phyloP scores from a whole-genome alignment of 768 basidiomycete species.

The Lentinula detonsa region DNA sequence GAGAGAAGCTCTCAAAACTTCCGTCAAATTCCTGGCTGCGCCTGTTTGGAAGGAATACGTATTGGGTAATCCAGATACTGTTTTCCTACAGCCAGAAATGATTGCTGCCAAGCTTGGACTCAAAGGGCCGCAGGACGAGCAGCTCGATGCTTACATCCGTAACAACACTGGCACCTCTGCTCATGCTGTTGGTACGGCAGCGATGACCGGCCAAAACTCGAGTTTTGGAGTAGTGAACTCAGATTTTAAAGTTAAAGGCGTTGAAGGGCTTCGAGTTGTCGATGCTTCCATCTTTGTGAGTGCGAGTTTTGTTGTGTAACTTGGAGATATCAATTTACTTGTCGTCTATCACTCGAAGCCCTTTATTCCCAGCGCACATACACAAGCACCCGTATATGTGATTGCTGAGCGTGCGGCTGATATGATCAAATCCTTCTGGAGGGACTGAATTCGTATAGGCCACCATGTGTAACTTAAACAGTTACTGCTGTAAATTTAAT shows the following conservation, averaged over 20 bases:
- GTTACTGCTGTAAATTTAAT: too few relatives aligned
- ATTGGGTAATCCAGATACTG: not conserved
- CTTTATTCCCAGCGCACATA: constrained; percentile 12
- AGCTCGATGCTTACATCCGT: constrained; percentile 12
- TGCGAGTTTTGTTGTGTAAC: not conserved
- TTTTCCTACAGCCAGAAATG: not conserved
- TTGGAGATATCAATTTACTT: too few relatives aligned
- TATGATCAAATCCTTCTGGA: constrained; percentile 7
- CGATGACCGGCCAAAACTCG: constrained; percentile 12
- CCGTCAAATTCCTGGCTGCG: constrained; percentile 8
- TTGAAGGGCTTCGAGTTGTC: constrained; percentile 19
- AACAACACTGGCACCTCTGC: constrained; percentile 10
- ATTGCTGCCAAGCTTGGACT: not conserved
- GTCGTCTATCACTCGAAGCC: not conserved
- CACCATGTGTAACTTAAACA: too few relatives aligned
- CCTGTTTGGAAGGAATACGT: constrained; percentile 13
- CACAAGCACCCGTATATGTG: constrained; percentile 13
- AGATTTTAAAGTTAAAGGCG: constrained; percentile 19
- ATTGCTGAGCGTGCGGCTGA: constrained; percentile 14
- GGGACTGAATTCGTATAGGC: not conserved
- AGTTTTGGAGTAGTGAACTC: constrained; percentile 17
- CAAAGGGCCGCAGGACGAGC: not conserved
- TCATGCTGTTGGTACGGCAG: constrained; percentile 16
- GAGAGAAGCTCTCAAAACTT: constrained; percentile 11
- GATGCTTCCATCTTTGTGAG: constrained; percentile 20